These are phyloP conservation scores for Phaeoacremonium minimum DNA, from an alignment of 2,329 filamentous ascomycete species.

Conservation along the genomic window DNA sequence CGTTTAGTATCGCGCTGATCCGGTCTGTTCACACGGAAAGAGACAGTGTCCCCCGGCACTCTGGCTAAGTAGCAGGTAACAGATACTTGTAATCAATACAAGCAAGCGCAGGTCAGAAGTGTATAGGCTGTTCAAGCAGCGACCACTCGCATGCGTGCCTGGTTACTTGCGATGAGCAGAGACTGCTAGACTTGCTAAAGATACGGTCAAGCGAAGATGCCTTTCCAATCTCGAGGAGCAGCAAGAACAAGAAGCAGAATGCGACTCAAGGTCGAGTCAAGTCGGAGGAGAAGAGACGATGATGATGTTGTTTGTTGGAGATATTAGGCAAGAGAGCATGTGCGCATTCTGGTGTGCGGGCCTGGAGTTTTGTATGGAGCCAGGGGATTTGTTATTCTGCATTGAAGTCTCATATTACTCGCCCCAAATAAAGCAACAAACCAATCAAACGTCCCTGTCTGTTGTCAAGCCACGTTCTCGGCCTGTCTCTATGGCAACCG, in stretches of 20 bases:
- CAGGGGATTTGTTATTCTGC: background rate
- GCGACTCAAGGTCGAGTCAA: too few species aligned
- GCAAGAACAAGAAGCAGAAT: too few species aligned
- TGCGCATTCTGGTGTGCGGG: background rate
- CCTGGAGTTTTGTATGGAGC: background rate
- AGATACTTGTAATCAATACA: background rate
- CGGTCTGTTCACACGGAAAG: conserved; percentile 14
- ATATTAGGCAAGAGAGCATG: background rate
- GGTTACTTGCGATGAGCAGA: too few species aligned
- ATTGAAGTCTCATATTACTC: background rate
- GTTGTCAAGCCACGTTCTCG: background rate
- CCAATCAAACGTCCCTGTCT: background rate
- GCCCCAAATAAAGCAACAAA: background rate
- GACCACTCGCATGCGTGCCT: background rate
- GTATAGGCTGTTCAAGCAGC: background rate
- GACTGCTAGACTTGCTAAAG: too few species aligned
- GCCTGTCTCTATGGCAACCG: background rate
- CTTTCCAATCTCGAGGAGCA: too few species aligned
- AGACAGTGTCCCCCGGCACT: background rate
- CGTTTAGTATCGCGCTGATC: conserved; percentile 29
- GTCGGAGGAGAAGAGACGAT: too few species aligned
- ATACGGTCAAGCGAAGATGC: too few species aligned
- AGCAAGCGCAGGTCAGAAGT: background rate
- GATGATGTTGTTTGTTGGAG: too few species aligned
- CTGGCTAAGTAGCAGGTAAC: background rate